A percentile compares a stretch with the other conserved stretches of the same genome.
Conservation (phyloP, 306 rosid species). For the Castanospermum australe region DNA sequence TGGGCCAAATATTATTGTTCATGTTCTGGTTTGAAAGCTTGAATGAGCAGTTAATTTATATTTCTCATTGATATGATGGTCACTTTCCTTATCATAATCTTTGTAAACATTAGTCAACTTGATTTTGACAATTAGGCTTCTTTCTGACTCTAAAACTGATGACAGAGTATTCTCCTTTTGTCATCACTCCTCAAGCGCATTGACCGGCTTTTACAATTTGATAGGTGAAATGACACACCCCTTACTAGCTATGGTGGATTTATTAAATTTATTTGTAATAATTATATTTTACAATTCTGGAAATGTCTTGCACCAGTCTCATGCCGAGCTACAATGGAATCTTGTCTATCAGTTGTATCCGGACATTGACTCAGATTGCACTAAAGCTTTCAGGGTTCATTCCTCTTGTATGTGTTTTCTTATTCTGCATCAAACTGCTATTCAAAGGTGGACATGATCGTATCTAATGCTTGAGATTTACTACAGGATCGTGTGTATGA, state of each 20-base stretch:
- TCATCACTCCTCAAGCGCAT: slow-evolving; percentile 89
- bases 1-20: background rate
- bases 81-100: background rate
- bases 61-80: background rate
- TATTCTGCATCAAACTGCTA: slow-evolving; percentile 7
- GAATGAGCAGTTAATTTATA: background rate
- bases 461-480: slow-evolving; percentile 26
- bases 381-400: slow-evolving; percentile 76
- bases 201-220: slow-evolving; percentile 87
- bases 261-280: slow-evolving; percentile 29
- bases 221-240: slow-evolving; percentile 59
- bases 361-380: slow-evolving; percentile 92
- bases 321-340: slow-evolving; percentile 98
- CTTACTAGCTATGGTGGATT: slow-evolving; percentile 17
- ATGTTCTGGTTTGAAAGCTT: background rate
- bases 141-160: slow-evolving; percentile 34
- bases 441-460: slow-evolving; percentile 24
- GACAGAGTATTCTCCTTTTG: slow-evolving; percentile 81
- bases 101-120: background rate
- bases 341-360: slow-evolving; percentile 83
- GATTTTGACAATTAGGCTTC: slow-evolving; percentile 18
- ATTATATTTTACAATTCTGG: slow-evolving; percentile 32
- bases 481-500: slow-evolving; percentile 80
- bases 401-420: slow-evolving; percentile 65
- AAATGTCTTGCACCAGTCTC: slow-evolving; percentile 63